These are phyloP conservation scores for Myochromella boudieri DNA, from an alignment of 768 basidiomycete species.

Conservation along the genomic window DNA sequence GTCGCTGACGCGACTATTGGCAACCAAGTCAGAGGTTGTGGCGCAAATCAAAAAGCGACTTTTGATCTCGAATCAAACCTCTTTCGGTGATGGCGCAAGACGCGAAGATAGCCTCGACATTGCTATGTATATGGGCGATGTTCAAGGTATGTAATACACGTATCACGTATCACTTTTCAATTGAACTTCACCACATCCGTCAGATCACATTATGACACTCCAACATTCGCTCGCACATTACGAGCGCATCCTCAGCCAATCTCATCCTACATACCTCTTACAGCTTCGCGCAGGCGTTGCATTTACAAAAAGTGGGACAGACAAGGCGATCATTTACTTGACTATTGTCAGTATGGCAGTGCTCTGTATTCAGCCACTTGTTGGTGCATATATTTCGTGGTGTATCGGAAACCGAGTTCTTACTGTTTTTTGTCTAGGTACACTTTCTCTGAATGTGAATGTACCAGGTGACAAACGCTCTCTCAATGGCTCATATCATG, in stretches of 20 bases:
- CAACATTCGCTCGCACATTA: slow-evolving; percentile 84
- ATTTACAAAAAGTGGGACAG: slow-evolving; percentile 58
- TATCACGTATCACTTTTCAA: background rate
- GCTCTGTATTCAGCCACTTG: slow-evolving; percentile 59
- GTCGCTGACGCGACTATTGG: slow-evolving; percentile 70
- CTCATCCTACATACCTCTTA: slow-evolving; percentile 82
- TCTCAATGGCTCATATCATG: slow-evolving; percentile 38
- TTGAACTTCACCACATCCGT: slow-evolving; percentile 9
- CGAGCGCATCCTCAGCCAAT: slow-evolving; percentile 85
- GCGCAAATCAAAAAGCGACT: slow-evolving; percentile 78
- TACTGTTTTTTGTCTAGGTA: slow-evolving; percentile 39
- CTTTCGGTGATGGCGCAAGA: slow-evolving; percentile 33
- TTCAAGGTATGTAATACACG: slow-evolving; percentile 64
- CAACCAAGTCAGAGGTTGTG: slow-evolving; percentile 81
- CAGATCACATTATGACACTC: slow-evolving; percentile 88
- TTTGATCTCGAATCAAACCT: slow-evolving; percentile 35
- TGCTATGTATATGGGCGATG: slow-evolving; percentile 86
- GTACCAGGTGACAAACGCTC: slow-evolving; percentile 54
- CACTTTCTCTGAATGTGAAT: slow-evolving; percentile 65
- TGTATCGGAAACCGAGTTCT: background rate
- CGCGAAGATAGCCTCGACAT: slow-evolving; percentile 65
- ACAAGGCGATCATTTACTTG: slow-evolving; percentile 65
- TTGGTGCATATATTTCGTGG: slow-evolving; percentile 11
- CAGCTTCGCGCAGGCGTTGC: slow-evolving; percentile 67
- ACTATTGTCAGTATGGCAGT: slow-evolving; percentile 68